A percentile compares a stretch with the other conserved stretches of the same genome.
These are phyloP conservation scores for Trametes hirsuta DNA, from an alignment of 1,284 basidiomycete genomes.

Conservation along the genomic window DNA sequence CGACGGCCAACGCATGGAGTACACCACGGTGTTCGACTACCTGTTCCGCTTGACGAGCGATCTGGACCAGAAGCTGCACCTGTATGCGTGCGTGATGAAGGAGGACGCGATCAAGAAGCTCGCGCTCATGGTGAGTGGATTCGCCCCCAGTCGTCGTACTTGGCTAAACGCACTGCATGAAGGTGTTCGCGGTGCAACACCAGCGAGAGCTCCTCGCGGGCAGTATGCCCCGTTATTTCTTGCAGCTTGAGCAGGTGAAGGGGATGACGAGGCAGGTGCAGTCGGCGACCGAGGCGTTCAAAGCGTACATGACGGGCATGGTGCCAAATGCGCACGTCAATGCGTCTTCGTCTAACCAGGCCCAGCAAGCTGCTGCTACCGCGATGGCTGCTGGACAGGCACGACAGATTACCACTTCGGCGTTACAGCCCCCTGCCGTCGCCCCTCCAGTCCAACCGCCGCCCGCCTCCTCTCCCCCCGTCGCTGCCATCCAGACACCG, in stretches of 20 bases:
- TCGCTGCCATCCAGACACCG: conserved; percentile 7
- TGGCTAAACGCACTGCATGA: not conserved
- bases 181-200: conserved; percentile 55
- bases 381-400: not conserved
- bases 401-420: conserved; percentile 1
- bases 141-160: conserved; percentile 12
- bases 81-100: conserved; percentile 49
- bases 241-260: conserved; percentile 48
- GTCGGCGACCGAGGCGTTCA: conserved; percentile 45
- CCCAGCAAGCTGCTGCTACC: conserved; percentile 2
- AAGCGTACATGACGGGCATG: conserved; percentile 11
- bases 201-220: conserved; percentile 52
- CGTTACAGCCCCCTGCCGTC: conserved; percentile 2
- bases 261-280: conserved; percentile 51
- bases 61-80: conserved; percentile 52
- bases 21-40: conserved; percentile 51
- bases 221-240: conserved; percentile 53
- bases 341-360: not conserved
- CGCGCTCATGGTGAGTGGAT: conserved; percentile 53
- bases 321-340: not conserved
- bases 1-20: conserved; percentile 55
- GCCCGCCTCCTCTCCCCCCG: conserved; percentile 7
- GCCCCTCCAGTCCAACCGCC: conserved; percentile 9
- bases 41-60: conserved; percentile 47
- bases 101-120: conserved; percentile 51